Evolutionary conservation across 2,329 filamentous ascomycete genomes (phyloP), one percentile per base, ranked within the genome.

Genomic region (Sphaerulina populicola): DNA sequence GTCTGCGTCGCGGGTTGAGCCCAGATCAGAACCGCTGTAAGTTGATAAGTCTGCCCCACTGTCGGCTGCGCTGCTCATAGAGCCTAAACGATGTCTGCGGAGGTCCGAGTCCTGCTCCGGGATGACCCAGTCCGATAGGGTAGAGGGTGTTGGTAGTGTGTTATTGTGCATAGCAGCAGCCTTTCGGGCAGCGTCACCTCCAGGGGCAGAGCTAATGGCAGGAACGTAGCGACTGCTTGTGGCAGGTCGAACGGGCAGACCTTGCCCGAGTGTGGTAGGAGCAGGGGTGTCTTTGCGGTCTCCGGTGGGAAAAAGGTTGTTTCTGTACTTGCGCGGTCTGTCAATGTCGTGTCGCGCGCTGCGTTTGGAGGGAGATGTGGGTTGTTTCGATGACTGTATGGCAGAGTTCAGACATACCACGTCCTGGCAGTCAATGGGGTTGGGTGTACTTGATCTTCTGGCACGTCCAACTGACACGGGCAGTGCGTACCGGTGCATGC

Each of bases 11-110:
- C 51, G 54, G 27, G 58, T 53, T 35, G 57, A 59, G 40, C 57
- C 54, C 14, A 47, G 40, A n/a, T 62, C 55, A 38, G 52, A 57
- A 29, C 44, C 57, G 38, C 55, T 51, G 49, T 60, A 63, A 14
- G 58, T 59, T 21, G 60, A 62, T 44, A 69, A 55, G 35, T 69
- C 66, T 49, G 66, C 65, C 44, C 65, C 66, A 42, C 66, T 68
- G 47, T 69, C 66, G 44, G 65, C 65, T 12, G 66, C 66, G 51
- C 63, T 65, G 54, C 57, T 61, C 14, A 64, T 44, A 23, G 63
- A 65, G 4, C 63, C 63, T 8, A 66, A 33, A 23, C 62, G 61
- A 23, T 51, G 40, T 21, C 64, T 51, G 14, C 61, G 60, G 35
- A 50, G 40, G 43, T 59, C 44, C 31, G 58, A 43, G 42, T 63